Percentiles rank a stretch among this genome's conserved stretches.
phyloP scores from a whole-genome alignment of 176 grass and related monocot genomes.

The Typha latifolia region DNA sequence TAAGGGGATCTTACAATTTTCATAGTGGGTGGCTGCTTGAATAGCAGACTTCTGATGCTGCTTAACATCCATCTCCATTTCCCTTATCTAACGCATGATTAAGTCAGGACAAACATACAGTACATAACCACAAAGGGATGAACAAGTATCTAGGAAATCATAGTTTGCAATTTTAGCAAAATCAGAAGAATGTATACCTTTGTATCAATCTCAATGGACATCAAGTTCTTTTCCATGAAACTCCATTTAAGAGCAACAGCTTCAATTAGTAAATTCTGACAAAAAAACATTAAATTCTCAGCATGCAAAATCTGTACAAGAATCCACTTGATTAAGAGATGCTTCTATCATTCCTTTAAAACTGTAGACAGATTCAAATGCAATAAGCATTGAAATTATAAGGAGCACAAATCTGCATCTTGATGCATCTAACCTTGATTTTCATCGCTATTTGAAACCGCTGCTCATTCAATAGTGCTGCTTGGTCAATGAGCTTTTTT shows the following conservation, averaged over 20 bases:
- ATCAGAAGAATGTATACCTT: slow-evolving; percentile 46
- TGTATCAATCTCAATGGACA: slow-evolving; percentile 54
- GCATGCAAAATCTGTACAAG: slow-evolving; percentile 2
- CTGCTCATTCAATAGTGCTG: slow-evolving; percentile 47
- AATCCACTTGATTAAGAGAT: background rate
- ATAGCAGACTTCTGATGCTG: slow-evolving; percentile 66
- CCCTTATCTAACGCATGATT: slow-evolving; percentile 50
- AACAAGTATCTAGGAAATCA: background rate
- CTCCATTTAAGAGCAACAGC: slow-evolving; percentile 82
- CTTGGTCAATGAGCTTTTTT: slow-evolving; percentile 56
- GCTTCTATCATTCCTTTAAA: background rate
- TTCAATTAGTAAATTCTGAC: slow-evolving; percentile 56
- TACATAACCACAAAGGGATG: background rate
- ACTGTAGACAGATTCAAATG: background rate
- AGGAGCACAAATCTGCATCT: background rate
- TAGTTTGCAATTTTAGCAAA: slow-evolving; percentile 11
- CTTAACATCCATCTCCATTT: slow-evolving; percentile 71
- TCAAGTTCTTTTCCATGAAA: slow-evolving; percentile 54
- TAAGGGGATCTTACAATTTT: slow-evolving; percentile 47
- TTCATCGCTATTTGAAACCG: slow-evolving; percentile 45
- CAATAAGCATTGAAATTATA: background rate
- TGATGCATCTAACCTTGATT: slow-evolving; percentile 53
- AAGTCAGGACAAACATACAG: slow-evolving; percentile 24
- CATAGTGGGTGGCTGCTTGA: slow-evolving; percentile 40
- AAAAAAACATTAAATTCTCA: slow-evolving; percentile 10